Base-by-base conservation (phyloP, 2,329 filamentous ascomycete genomes). In the Exophiala viscosa region DNA sequence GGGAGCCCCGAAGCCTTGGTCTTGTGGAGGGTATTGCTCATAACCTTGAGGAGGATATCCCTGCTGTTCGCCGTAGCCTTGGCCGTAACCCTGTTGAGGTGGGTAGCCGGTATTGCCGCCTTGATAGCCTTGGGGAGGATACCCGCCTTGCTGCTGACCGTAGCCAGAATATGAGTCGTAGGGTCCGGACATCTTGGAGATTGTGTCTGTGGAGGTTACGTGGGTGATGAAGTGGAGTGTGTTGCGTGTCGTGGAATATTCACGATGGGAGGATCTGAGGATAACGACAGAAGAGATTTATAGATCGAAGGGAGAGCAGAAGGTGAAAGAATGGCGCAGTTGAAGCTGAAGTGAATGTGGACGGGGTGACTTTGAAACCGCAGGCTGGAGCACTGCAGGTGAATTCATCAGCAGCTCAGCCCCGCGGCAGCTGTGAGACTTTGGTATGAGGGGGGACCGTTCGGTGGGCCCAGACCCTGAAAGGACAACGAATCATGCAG, bases 131-230 rank as follows among this genome's bases (percentile, higher is more conserved):
- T 60, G 60, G 20, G 51, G 55, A n/a, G 52, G 56, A 34, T 67
- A 66, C 23, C 60, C 57, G 1, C 23, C 23, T 28, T 62, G 54
- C 40, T 66, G 64, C 49, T 69, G 66, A 32, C 53, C 52, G 40
- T 68, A 66, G 33, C 45, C 54, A 49, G 54, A 55, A 46, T 71
- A 65, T 38, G 73, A 69, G 58, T 76, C 71, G 70, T 80, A 79
- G 34, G 75, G 75, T 53, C 76, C 76, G 13, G 76, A 79, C 78
- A 80, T 81, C 52, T 38, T 44, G 20, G 38, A 14, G 41, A 17
- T 28, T 23, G 18, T 15, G 41, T 42, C 23, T 23, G 18, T 15
- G 41, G 46, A 28, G 31, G n/a, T 32, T 28, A 39, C 13, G 33
- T 34, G 46, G 10, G 31, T 17, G 45, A 43, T 15, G 14, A 3